Evolutionary conservation across 2,329 filamentous ascomycete genomes (phyloP), one percentile per base, ranked within the genome.

Genomic region (Alternaria tenuissima): DNA sequence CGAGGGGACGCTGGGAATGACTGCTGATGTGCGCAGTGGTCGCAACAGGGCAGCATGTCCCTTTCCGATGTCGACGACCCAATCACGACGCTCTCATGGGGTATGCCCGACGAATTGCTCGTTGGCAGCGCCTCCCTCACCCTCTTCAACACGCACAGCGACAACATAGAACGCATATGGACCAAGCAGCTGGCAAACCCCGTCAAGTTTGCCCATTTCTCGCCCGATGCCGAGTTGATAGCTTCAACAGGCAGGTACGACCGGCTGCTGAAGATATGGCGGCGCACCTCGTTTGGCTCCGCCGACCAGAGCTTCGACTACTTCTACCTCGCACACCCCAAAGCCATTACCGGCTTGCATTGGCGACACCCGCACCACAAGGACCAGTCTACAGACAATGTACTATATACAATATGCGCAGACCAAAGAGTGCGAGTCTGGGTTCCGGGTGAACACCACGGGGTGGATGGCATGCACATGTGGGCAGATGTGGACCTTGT

Each of bases 261-360:
- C 77, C 86, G 90, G 52, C 81, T 98, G 20, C 89, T 96, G 67
- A 98, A 99, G 80, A 87, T 98, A 70, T 99, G 96, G 95, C 88
- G 93, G 64, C 87, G 94, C 54, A 82, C 96, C 24, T 91, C 91
- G 8, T 97, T 94, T 74, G 93, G 93, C 14, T 86, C 88, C 1
- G 90, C 93, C 59, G 91, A 96, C 68, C 90, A 93, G 39, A 86
- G 91, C 57, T 98, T 98, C 78, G 94, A 98, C 71, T 89, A 96
- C 70, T 89, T 89, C 28, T 98, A 98, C 78, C 87, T 99, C 2
- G 84, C 89, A n/a, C 95, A 99, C 76, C 92, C 93, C 1, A 84
- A 87, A 26, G 81, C 89, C 1, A 88, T 99, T n/a, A 94, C 92
- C 3, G 88, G 87, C 61, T 81, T 97, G 61, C 89, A 94, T 75